These are phyloP conservation scores for Babesia bigemina DNA, from an alignment of 169 alveolate genomes.

Conservation along the genomic window DNA sequence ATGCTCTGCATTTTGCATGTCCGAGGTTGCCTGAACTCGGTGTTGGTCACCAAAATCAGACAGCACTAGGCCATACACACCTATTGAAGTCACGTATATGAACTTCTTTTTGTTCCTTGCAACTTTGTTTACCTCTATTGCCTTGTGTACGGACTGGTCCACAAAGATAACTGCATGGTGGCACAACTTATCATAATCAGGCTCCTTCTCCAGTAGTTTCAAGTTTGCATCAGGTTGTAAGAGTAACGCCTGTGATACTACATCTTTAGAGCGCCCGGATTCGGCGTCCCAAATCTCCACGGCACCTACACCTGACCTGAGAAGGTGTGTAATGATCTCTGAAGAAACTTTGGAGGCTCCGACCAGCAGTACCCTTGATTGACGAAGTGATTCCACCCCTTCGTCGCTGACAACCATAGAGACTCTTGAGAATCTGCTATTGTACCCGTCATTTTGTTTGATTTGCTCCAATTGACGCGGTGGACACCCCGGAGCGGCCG, in stretches of 20 bases:
- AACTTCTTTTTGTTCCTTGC: slow-evolving; percentile 33
- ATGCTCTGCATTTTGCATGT: slow-evolving; percentile 44
- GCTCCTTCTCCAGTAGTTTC: slow-evolving; percentile 36
- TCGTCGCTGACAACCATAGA: slow-evolving; percentile 39
- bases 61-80: slow-evolving; percentile 54
- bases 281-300: slow-evolving; percentile 36
- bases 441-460: slow-evolving; percentile 4
- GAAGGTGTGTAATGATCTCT: slow-evolving; percentile 52
- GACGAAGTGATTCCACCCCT: slow-evolving; percentile 32
- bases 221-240: slow-evolving; percentile 47
- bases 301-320: slow-evolving; percentile 50
- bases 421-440: slow-evolving; percentile 33
- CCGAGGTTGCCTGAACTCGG: slow-evolving; percentile 40
- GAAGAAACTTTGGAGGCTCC: slow-evolving; percentile 55
- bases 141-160: slow-evolving; percentile 34
- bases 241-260: not conserved
- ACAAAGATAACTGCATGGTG: slow-evolving; percentile 34
- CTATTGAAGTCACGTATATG: slow-evolving; percentile 28
- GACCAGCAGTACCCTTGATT: slow-evolving; percentile 51
- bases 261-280: not conserved
- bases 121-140: slow-evolving; percentile 22
- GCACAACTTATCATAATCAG: not conserved
- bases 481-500: not conserved
- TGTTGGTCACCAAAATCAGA: slow-evolving; percentile 59
- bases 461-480: not conserved